Conservation (phyloP, 768 basidiomycete species). For the Tephrocybe sp. region DNA sequence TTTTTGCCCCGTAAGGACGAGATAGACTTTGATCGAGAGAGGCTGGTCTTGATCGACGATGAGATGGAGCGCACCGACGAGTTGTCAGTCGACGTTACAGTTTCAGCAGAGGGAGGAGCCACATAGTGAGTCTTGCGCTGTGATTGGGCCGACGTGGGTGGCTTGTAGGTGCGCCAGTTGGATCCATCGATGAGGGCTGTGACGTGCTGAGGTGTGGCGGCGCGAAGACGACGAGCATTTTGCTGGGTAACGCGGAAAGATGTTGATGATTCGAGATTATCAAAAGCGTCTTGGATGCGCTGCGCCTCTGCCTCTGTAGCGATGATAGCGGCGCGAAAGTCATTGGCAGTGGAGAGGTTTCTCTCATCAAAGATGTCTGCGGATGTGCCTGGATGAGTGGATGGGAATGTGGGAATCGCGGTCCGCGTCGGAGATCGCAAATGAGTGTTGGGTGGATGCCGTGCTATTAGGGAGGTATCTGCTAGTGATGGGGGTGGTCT, state of each 20-base stretch:
- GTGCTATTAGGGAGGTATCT: constrained; percentile 13
- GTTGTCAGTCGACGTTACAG: constrained; percentile 31
- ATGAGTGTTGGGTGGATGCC: constrained; percentile 9
- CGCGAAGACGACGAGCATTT: constrained; percentile 33
- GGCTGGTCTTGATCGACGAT: constrained; percentile 37
- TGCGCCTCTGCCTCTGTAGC: constrained; percentile 62
- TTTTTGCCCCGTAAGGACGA: constrained; percentile 27
- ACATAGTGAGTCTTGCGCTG: constrained; percentile 11
- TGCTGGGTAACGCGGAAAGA: constrained; percentile 45
- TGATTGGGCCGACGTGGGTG: constrained; percentile 16
- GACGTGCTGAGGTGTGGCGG: constrained; percentile 27
- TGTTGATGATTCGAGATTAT: constrained; percentile 59
- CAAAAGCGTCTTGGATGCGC: constrained; percentile 65
- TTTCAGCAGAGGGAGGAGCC: constrained; percentile 15
- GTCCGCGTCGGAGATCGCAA: constrained; percentile 13
- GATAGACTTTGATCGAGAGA: constrained; percentile 42
- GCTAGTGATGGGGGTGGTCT: constrained; percentile 14
- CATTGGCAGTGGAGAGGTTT: constrained; percentile 47
- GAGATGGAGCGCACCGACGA: constrained; percentile 42
- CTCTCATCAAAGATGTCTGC: constrained; percentile 52
- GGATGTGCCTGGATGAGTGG: constrained; percentile 17
- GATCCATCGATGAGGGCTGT: constrained; percentile 29
- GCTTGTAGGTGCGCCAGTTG: constrained; percentile 31
- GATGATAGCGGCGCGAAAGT: constrained; percentile 60
- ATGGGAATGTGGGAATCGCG: constrained; percentile 22